Conservation (phyloP, 1,284 basidiomycete genomes). For the Ceratobasidium papillatum region DNA sequence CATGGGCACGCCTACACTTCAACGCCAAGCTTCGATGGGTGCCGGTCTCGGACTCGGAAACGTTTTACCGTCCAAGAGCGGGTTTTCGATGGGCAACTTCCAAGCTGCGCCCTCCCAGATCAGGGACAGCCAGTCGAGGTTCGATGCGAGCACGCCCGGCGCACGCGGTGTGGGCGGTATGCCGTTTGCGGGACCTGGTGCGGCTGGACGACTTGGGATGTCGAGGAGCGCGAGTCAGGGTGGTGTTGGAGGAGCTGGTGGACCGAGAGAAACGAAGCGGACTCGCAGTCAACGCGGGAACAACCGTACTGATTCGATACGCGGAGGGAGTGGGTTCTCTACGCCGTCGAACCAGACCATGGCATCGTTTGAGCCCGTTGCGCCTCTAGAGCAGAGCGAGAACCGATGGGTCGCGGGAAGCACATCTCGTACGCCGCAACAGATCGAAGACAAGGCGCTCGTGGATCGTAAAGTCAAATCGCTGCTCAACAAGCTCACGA, state of each 20-base stretch:
- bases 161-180: constrained; percentile 54
- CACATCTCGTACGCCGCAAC: constrained; percentile 49
- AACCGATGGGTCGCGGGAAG: constrained; percentile 79
- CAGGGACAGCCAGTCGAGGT: constrained; percentile 74
- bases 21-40: constrained; percentile 62
- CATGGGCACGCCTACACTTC: constrained; percentile 1
- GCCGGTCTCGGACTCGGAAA: constrained; percentile 65
- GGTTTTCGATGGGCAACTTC: constrained; percentile 77
- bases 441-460: constrained; percentile 63
- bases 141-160: constrained; percentile 56
- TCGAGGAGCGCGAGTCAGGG: constrained; percentile 80
- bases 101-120: constrained; percentile 55
- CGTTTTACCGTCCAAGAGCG: constrained; percentile 45
- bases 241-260: constrained; percentile 59
- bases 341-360: constrained; percentile 26
- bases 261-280: constrained; percentile 58
- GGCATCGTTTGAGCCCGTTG: constrained; percentile 65
- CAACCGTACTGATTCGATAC: constrained; percentile 52
- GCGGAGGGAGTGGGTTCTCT: constrained; percentile 22
- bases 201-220: constrained; percentile 63
- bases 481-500: constrained; percentile 95
- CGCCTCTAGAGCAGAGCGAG: constrained; percentile 76
- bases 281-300: constrained; percentile 76
- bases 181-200: constrained; percentile 54
- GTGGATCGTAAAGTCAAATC: constrained; percentile 95